phyloP scores from a whole-genome alignment of 2,329 filamentous ascomycete genomes.

The Blastomyces gilchristii region DNA sequence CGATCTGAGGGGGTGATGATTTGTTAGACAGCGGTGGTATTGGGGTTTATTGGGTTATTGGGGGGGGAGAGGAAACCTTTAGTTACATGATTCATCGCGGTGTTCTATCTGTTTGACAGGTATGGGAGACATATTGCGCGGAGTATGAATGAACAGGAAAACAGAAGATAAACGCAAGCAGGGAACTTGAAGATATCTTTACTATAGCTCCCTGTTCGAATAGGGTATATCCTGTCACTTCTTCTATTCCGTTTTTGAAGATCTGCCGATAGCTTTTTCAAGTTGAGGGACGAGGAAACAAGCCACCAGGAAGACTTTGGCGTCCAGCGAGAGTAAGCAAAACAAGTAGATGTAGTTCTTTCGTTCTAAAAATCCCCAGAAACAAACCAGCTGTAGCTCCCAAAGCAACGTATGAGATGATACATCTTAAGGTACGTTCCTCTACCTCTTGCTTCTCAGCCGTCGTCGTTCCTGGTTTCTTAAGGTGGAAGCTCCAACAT shows the following conservation, averaged over 20 bases:
- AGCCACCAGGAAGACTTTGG: no score
- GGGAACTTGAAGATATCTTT: not conserved
- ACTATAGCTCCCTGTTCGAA: not conserved
- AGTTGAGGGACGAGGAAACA: not conserved
- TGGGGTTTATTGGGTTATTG: no score
- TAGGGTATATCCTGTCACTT: not conserved
- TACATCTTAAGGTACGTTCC: no score
- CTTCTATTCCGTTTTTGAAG: not conserved
- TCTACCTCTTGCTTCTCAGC: no score
- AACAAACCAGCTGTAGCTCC: no score
- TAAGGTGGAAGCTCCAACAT: no score
- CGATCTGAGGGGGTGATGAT: constrained; percentile 10
- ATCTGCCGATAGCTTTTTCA: not conserved
- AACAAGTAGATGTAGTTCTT: not conserved
- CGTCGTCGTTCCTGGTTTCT: no score
- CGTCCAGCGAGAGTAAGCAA: not conserved
- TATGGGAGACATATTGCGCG: constrained; percentile 2
- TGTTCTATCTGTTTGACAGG: constrained; percentile 3
- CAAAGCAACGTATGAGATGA: no score
- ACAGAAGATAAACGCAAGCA: not conserved
- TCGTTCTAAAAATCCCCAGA: no score
- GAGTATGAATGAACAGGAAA: not conserved
- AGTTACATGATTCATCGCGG: constrained; percentile 7
- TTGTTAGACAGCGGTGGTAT: not conserved
- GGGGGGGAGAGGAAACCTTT: not conserved